These are phyloP conservation scores for Primulina eburnea DNA, from an alignment of 257 asterid genomes.

Conservation along the genomic window DNA sequence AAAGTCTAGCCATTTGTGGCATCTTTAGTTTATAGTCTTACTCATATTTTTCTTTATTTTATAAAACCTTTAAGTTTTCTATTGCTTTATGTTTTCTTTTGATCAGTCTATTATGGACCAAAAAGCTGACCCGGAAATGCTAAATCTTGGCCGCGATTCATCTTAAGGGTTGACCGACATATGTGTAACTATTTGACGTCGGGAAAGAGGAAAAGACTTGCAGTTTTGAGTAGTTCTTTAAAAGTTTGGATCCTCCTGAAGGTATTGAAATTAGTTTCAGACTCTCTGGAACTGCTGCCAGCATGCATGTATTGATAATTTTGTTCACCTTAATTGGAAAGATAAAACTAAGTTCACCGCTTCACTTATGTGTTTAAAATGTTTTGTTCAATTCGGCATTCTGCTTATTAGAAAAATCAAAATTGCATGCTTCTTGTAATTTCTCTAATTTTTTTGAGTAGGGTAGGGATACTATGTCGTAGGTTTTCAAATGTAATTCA, in stretches of 20 bases:
- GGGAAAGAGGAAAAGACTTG: too few relatives aligned
- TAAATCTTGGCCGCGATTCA: slow-evolving; percentile 16
- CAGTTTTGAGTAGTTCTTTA: too few relatives aligned
- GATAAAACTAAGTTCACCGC: background rate
- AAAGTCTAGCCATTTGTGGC: background rate
- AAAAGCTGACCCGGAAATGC: slow-evolving; percentile 75
- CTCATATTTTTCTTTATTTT: slow-evolving; percentile 3
- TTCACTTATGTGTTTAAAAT: background rate
- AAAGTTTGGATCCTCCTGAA: too few relatives aligned
- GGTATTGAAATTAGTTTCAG: too few relatives aligned
- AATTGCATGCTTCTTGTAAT: background rate
- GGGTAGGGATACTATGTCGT: background rate
- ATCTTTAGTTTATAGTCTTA: slow-evolving; percentile 5
- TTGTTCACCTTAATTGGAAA: too few relatives aligned
- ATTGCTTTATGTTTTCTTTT: slow-evolving; percentile 21
- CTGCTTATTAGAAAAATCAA: background rate
- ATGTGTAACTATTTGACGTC: too few relatives aligned
- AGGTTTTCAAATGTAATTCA: background rate
- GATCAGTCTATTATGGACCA: slow-evolving; percentile 66
- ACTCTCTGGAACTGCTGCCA: too few relatives aligned
- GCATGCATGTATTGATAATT: too few relatives aligned
- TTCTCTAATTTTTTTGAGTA: background rate
- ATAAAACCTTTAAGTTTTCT: slow-evolving; percentile 22
- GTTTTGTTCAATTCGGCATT: background rate
- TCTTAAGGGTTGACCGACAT: too few relatives aligned